phyloP scores from a whole-genome alignment of 164 flowering plant species.

The Vitis riparia region DNA sequence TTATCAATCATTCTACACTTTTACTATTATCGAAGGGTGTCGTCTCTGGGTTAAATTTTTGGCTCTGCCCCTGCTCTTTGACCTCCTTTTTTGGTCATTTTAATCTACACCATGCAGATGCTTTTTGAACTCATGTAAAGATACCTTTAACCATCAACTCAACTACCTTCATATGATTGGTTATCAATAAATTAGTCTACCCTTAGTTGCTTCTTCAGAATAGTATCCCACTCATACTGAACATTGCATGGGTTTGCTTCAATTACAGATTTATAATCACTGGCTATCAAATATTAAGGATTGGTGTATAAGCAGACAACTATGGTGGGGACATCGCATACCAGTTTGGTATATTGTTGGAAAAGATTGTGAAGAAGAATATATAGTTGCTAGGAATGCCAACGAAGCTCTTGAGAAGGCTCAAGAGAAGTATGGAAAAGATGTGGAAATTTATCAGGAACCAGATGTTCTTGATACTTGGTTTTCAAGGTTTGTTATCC shows the following conservation, averaged over 20 bases:
- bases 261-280: conserved; percentile 78
- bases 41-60: no score
- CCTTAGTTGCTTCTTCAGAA: no score
- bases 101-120: not conserved
- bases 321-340: conserved; percentile 99
- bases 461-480: conserved; percentile 99
- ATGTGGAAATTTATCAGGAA: conserved; percentile 87
- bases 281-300: conserved; percentile 89
- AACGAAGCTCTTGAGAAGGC: conserved; percentile 81
- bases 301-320: conserved; percentile 98
- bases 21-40: no score
- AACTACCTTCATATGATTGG: not conserved
- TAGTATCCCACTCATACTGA: not conserved
- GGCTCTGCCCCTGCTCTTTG: no score
- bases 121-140: not conserved
- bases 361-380: conserved; percentile 83
- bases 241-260: not conserved
- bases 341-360: conserved; percentile 95
- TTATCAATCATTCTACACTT: no score
- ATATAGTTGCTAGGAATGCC: conserved; percentile 74
- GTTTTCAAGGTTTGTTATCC: conserved; percentile 79
- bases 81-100: not conserved
- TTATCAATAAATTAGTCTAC: not conserved
- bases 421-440: conserved; percentile 67
- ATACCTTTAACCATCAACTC: not conserved